These are phyloP conservation scores for Primulina tabacum DNA, from an alignment of 257 asterid species.

Conservation along the genomic window DNA sequence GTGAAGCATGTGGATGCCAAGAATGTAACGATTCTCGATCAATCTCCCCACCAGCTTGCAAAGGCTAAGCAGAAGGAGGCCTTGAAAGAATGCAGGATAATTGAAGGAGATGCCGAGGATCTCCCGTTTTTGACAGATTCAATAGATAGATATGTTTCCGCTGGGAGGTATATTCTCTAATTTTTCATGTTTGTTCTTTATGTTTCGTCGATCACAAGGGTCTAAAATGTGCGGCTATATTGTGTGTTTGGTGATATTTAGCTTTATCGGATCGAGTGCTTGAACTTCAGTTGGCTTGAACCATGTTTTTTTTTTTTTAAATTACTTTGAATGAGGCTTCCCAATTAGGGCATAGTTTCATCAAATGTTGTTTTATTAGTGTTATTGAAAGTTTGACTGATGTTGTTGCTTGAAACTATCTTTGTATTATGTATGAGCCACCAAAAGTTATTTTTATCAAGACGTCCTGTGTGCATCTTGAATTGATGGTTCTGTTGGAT, in stretches of 20 bases:
- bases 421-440: too few species aligned
- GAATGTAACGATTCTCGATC: constrained; percentile 96
- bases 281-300: constrained; percentile 2
- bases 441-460: neutral
- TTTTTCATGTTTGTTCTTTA: constrained; percentile 7
- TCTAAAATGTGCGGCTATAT: neutral
- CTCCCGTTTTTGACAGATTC: constrained; percentile 80
- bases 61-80: constrained; percentile 91
- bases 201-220: neutral
- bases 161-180: constrained; percentile 68
- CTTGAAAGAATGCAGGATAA: constrained; percentile 73
- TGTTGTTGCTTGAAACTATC: constrained; percentile 14
- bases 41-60: constrained; percentile 96
- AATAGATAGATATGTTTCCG: constrained; percentile 80
- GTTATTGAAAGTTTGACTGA: neutral
- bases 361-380: neutral
- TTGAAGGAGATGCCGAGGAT: constrained; percentile 98
- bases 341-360: too few species aligned
- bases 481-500: neutral
- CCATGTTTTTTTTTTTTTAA: constrained; percentile 15
- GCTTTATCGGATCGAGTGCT: neutral
- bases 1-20: constrained; percentile 85
- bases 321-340: neutral
- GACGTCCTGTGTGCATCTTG: neutral
- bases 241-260: neutral